Evolutionary conservation across 805 yeast species (phyloP).

Genomic region (Candida krabiensis): DNA sequence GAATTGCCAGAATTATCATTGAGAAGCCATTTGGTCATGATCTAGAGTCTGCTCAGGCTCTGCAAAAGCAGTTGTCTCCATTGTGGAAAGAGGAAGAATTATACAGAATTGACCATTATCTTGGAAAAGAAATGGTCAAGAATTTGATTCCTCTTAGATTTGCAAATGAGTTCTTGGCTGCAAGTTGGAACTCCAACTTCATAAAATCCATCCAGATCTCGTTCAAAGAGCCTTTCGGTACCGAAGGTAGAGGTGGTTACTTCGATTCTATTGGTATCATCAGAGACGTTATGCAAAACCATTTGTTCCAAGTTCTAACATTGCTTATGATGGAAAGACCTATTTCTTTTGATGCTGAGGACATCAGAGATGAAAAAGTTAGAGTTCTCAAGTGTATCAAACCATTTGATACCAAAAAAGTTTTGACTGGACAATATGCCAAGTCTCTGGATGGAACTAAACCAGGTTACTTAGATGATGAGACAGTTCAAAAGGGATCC

Average conservation of each 20-base stretch:
- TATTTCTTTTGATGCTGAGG: slow-evolving; percentile 84
- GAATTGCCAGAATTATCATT: slow-evolving; percentile 78
- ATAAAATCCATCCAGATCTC: slow-evolving; percentile 82
- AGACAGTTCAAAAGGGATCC: slow-evolving; percentile 77
- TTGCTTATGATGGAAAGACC: slow-evolving; percentile 96
- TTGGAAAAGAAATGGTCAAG: slow-evolving; percentile 98
- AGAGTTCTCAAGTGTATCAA: slow-evolving; percentile 82
- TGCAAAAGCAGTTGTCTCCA: slow-evolving; percentile 79
- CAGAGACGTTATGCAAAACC: slow-evolving; percentile 98
- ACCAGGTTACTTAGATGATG: slow-evolving; percentile 91
- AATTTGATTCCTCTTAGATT: slow-evolving; percentile 86
- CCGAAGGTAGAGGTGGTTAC: slow-evolving; percentile 99
- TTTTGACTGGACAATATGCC: slow-evolving; percentile 85
- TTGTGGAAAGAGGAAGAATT: slow-evolving; percentile 88
- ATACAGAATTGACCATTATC: slow-evolving; percentile 94
- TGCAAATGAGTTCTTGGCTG: slow-evolving; percentile 82
- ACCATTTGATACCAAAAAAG: slow-evolving; percentile 61
- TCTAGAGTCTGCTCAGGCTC: slow-evolving; percentile 69
- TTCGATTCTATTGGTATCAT: slow-evolving; percentile 94
- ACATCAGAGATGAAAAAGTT: slow-evolving; percentile 94
- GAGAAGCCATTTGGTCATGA: slow-evolving; percentile 99
- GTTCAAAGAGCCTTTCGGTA: slow-evolving; percentile 98
- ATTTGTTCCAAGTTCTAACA: slow-evolving; percentile 88
- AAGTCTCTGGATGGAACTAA: slow-evolving; percentile 82
- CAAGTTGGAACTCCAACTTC: slow-evolving; percentile 85